Percentiles rank a stretch among this genome's conserved stretches.
These are phyloP conservation scores for Picea sitchensis DNA, from an alignment of 75 land plant species.

Conservation along the genomic window DNA sequence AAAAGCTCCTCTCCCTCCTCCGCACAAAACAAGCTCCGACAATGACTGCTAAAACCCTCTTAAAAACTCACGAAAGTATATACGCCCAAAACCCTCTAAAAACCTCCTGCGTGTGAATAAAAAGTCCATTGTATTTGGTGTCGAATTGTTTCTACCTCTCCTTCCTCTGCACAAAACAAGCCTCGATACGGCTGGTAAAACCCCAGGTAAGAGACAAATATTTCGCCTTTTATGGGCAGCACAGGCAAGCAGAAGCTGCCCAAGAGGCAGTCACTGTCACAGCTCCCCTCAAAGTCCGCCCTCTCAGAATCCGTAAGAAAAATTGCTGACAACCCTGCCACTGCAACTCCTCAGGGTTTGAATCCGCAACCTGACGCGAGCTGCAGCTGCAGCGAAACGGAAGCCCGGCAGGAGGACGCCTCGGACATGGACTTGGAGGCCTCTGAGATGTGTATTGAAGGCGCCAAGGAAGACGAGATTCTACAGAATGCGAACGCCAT, in stretches of 20 bases:
- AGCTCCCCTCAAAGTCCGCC: background rate
- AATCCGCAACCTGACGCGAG: conserved; percentile 1
- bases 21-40: no score
- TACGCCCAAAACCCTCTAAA: background rate
- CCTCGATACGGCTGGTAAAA: no score
- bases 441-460: conserved; percentile 17
- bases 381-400: conserved; percentile 15
- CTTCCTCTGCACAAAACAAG: no score
- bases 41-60: background rate
- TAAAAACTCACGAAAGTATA: background rate
- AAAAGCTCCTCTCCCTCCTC: no score
- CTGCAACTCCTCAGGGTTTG: background rate
- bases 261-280: background rate
- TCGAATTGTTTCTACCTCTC: no score
- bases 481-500: conserved; percentile 21
- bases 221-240: background rate
- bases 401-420: conserved; percentile 6
- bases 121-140: no score
- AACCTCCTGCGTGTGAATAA: background rate
- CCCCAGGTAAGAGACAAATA: no score
- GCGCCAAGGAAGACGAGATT: conserved; percentile 23
- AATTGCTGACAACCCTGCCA: background rate
- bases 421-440: conserved; percentile 18
- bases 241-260: conserved; percentile 3
- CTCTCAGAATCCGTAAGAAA: background rate